These are phyloP conservation scores for Ophiocordyceps sinensis DNA, from an alignment of 2,329 filamentous ascomycete species.

Conservation along the genomic window DNA sequence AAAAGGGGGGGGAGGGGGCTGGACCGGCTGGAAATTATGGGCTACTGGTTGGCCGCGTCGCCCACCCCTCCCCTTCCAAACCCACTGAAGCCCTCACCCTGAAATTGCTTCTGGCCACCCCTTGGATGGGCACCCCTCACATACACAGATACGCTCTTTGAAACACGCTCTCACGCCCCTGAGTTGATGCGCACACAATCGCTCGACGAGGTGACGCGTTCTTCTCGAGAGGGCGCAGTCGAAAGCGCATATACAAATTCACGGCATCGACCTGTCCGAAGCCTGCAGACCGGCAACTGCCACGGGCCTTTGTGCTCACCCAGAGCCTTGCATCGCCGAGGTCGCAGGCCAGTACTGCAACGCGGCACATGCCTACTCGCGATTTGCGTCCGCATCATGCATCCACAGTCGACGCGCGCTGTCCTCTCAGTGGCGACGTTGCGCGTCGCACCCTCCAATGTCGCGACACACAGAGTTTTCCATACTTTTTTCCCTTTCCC, in stretches of 20 bases:
- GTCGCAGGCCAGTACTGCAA: neutral
- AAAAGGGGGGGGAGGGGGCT: constrained; percentile 1
- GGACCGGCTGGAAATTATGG: constrained; percentile 8
- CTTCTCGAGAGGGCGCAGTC: neutral
- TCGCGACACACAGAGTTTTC: constrained; percentile 7
- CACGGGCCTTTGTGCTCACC: no score
- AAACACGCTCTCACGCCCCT: constrained; percentile 5
- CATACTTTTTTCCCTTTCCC: neutral
- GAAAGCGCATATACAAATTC: no score
- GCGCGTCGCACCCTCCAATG: constrained; percentile 5
- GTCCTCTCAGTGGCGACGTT: constrained; percentile 2
- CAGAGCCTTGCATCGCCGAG: neutral
- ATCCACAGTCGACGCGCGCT: neutral
- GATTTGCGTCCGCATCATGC: constrained; percentile 1
- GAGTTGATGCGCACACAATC: constrained; percentile 1
- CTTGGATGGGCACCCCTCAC: constrained; percentile 7
- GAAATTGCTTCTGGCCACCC: constrained; percentile 11
- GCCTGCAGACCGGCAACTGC: no score
- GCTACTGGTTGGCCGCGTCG: constrained; percentile 8
- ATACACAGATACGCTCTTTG: constrained; percentile 7
- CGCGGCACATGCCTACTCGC: neutral
- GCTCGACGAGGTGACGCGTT: neutral
- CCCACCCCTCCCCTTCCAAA: constrained; percentile 2
- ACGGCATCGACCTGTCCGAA: no score
- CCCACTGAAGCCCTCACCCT: constrained; percentile 7